phyloP scores from a whole-genome alignment of 2,329 filamentous ascomycete genomes.

The Fusarium citri region DNA sequence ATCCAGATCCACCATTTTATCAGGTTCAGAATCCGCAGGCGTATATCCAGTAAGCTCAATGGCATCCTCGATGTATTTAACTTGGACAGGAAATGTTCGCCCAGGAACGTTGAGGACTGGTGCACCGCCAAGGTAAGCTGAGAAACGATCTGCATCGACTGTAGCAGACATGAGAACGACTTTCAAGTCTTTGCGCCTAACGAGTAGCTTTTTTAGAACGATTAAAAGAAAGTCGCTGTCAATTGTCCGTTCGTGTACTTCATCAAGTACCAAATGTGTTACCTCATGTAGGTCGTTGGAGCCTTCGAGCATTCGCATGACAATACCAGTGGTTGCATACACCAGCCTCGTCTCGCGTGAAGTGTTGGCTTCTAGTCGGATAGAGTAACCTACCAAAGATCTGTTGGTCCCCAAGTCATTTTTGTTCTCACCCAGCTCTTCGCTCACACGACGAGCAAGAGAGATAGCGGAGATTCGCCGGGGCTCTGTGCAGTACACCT shows the following conservation, averaged over 20 bases:
- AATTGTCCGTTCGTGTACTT: conserved; percentile 95
- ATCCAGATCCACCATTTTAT: conserved; percentile 71
- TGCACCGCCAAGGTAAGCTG: conserved; percentile 84
- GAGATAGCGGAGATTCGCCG: conserved; percentile 97
- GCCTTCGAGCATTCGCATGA: conserved; percentile 97
- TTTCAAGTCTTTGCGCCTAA: conserved; percentile 83
- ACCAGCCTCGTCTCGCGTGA: conserved; percentile 84
- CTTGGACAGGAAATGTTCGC: conserved; percentile 90
- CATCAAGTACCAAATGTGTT: conserved; percentile 94
- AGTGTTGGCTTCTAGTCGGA: conserved; percentile 89
- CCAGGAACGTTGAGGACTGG: conserved; percentile 92
- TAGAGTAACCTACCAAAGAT: conserved; percentile 94
- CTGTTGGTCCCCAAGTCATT: conserved; percentile 83
- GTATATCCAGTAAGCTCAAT: conserved; percentile 86
- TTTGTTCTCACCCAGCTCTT: conserved; percentile 89
- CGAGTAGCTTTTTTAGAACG: conserved; percentile 85
- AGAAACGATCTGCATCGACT: conserved; percentile 92
- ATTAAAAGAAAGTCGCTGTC: conserved; percentile 97
- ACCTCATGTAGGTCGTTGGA: conserved; percentile 88
- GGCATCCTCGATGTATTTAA: conserved; percentile 91
- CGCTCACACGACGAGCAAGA: conserved; percentile 89
- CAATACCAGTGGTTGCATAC: conserved; percentile 90
- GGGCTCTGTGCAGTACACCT: conserved; percentile 95
- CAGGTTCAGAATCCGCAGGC: conserved; percentile 56
- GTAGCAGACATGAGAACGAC: conserved; percentile 98